Evolutionary conservation across 495 filamentous ascomycete genomes (phyloP).

Genomic region (Daldinia bambusicola): DNA sequence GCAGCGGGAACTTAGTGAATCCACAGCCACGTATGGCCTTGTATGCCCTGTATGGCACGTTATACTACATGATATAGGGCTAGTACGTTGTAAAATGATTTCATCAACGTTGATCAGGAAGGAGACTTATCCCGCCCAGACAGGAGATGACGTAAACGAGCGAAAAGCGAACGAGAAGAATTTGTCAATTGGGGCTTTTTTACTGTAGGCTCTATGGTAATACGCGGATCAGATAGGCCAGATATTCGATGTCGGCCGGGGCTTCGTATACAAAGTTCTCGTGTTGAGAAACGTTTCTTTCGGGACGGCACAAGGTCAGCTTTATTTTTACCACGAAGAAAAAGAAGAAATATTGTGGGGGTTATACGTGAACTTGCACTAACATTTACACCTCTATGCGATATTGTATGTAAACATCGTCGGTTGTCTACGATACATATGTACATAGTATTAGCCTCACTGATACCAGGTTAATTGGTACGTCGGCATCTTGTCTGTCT

Average conservation of each 20-base stretch:
- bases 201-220: slow-evolving; percentile 28
- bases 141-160: slow-evolving; percentile 12
- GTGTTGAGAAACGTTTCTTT: neutral
- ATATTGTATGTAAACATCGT: neutral
- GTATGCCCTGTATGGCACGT: neutral
- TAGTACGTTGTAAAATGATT: slow-evolving; percentile 13
- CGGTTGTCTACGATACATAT: neutral
- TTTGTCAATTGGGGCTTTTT: slow-evolving; percentile 8
- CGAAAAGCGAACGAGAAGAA: slow-evolving; percentile 13
- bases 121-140: slow-evolving; percentile 9
- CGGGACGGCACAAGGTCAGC: slow-evolving; percentile 6
- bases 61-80: slow-evolving; percentile 5
- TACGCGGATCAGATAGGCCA: slow-evolving; percentile 13
- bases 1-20: slow-evolving; percentile 14
- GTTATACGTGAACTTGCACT: neutral
- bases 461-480: neutral
- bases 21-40: slow-evolving; percentile 26
- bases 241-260: neutral
- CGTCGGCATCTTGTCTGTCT: neutral
- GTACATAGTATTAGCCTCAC: no score
- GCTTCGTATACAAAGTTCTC: slow-evolving; percentile 21
- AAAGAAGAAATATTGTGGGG: neutral
- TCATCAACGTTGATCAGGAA: slow-evolving; percentile 6
- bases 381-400: neutral
- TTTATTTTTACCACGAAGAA: slow-evolving; percentile 13